A percentile compares a stretch with the other conserved stretches of the same genome.
These are phyloP conservation scores for Pueraria montana DNA, from an alignment of 306 rosid species.

Conservation along the genomic window DNA sequence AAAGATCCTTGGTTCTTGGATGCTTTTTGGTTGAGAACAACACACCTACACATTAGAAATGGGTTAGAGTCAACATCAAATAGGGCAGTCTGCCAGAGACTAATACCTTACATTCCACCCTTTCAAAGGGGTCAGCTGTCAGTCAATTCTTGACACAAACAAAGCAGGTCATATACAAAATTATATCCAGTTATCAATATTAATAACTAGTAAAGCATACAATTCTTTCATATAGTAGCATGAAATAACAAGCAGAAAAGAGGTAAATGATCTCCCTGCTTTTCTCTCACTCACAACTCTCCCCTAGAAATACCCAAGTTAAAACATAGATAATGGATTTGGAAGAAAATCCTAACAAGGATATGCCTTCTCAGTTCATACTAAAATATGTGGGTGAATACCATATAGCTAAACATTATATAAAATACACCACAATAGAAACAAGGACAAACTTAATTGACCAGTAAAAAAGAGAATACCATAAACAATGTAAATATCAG, in stretches of 20 bases:
- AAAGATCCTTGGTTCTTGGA: slow-evolving; percentile 93
- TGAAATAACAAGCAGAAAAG: slow-evolving; percentile 17
- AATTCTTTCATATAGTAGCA: neutral
- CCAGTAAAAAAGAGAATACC: neutral
- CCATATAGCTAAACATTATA: slow-evolving; percentile 24
- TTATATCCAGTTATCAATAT: slow-evolving; percentile 11
- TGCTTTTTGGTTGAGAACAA: slow-evolving; percentile 93
- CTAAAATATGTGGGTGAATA: slow-evolving; percentile 11
- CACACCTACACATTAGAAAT: slow-evolving; percentile 72
- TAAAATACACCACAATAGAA: neutral
- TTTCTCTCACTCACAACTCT: neutral
- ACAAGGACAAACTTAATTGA: slow-evolving; percentile 28
- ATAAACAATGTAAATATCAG: slow-evolving; percentile 9
- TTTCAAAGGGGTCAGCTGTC: slow-evolving; percentile 31
- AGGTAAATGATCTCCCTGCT: slow-evolving; percentile 6
- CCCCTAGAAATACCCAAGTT: slow-evolving; percentile 5
- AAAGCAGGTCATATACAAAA: slow-evolving; percentile 34
- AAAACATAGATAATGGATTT: neutral
- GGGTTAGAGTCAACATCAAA: slow-evolving; percentile 32
- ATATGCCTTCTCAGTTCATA: slow-evolving; percentile 28
- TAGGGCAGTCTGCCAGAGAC: slow-evolving; percentile 33
- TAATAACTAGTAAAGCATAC: slow-evolving; percentile 7
- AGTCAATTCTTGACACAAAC: slow-evolving; percentile 34
- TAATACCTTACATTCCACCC: slow-evolving; percentile 18
- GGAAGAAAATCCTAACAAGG: slow-evolving; percentile 27